These are phyloP conservation scores for Sedum album DNA, from an alignment of 164 flowering plant species.

Conservation along the genomic window DNA sequence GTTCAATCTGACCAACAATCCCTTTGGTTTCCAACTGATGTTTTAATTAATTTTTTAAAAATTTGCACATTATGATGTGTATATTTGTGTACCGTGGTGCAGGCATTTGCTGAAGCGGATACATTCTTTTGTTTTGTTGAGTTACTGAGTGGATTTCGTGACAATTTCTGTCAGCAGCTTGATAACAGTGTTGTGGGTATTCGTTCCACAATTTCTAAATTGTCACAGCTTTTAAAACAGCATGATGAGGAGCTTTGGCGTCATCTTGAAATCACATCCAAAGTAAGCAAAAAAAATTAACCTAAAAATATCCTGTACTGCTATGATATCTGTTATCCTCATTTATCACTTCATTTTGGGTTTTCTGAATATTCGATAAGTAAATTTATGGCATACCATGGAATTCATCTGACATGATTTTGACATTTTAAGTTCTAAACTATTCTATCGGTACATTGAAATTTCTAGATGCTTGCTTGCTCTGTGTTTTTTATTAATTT, in stretches of 20 bases:
- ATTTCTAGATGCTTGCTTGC: neutral
- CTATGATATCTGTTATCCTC: neutral
- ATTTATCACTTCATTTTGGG: neutral
- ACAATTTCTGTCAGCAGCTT: slow-evolving; percentile 90
- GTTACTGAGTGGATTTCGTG: slow-evolving; percentile 85
- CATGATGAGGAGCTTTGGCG: slow-evolving; percentile 99
- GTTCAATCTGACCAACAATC: neutral
- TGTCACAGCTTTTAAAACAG: slow-evolving; percentile 78
- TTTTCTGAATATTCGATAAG: neutral
- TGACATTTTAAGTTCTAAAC: too few species aligned
- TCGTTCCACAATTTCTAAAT: slow-evolving; percentile 73
- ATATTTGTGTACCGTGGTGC: too few species aligned
- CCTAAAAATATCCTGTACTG: neutral
- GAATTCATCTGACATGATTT: too few species aligned
- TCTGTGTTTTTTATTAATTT: neutral
- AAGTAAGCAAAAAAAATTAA: slow-evolving; percentile 39
- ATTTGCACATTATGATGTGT: neutral
- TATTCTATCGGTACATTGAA: neutral
- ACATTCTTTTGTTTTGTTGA: slow-evolving; percentile 98
- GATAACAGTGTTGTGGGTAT: slow-evolving; percentile 98
- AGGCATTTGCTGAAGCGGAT: slow-evolving; percentile 90
- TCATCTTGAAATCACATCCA: slow-evolving; percentile 93
- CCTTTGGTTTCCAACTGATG: too few species aligned
- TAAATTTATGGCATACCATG: neutral
- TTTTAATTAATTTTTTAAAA: too few species aligned